Evolutionary conservation across 495 filamentous ascomycete species (phyloP).

Genomic region (Echria macrotheca): DNA sequence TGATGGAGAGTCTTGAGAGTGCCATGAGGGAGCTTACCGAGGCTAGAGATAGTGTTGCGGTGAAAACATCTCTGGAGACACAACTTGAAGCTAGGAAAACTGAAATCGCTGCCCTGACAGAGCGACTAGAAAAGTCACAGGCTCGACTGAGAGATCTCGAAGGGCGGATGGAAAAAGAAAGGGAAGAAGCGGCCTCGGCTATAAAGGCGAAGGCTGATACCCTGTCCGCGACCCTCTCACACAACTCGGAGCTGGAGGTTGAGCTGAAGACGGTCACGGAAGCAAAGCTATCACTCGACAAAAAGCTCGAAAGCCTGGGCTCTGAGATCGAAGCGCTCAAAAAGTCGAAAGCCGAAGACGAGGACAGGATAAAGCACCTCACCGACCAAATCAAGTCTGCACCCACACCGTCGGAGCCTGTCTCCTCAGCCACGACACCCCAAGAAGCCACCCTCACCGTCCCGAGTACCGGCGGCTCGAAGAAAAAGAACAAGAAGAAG

Average conservation of each 20-base stretch:
- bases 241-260: slow-evolving; percentile 34
- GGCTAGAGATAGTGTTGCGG: slow-evolving; percentile 52
- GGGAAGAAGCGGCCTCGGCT: slow-evolving; percentile 25
- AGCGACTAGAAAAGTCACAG: slow-evolving; percentile 46
- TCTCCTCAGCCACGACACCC: slow-evolving; percentile 14
- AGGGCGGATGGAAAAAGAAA: slow-evolving; percentile 40
- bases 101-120: slow-evolving; percentile 43
- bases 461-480: slow-evolving; percentile 50
- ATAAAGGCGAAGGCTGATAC: slow-evolving; percentile 33
- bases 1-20: slow-evolving; percentile 57
- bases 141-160: slow-evolving; percentile 47
- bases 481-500: slow-evolving; percentile 84
- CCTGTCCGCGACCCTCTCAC: slow-evolving; percentile 20
- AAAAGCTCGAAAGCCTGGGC: slow-evolving; percentile 27
- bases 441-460: slow-evolving; percentile 7
- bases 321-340: slow-evolving; percentile 33
- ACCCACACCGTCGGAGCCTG: slow-evolving; percentile 2
- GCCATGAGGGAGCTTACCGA: slow-evolving; percentile 55
- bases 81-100: slow-evolving; percentile 44
- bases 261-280: slow-evolving; percentile 27
- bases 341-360: slow-evolving; percentile 28
- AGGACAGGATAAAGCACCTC: slow-evolving; percentile 29
- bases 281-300: slow-evolving; percentile 28
- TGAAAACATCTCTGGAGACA: slow-evolving; percentile 41
- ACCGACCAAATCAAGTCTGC: slow-evolving; percentile 31